phyloP scores from a whole-genome alignment of 2,329 filamentous ascomycete genomes.

The Cladosporium sp. region DNA sequence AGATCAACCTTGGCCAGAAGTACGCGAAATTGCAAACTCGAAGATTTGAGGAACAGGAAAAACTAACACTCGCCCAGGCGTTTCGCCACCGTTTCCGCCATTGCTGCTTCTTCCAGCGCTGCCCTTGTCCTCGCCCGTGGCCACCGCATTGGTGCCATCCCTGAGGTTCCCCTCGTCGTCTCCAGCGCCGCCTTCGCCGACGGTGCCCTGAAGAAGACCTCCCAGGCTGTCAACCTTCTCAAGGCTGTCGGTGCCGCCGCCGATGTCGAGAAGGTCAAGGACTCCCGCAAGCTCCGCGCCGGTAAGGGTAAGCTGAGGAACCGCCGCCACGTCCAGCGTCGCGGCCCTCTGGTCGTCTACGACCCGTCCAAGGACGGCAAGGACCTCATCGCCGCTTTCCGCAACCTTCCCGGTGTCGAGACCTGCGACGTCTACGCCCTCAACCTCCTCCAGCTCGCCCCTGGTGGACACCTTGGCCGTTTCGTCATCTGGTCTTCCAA shows the following conservation, averaged over 20 bases:
- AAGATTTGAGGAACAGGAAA: constrained; percentile 20
- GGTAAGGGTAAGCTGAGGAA: constrained; percentile 99
- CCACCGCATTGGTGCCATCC: constrained; percentile 87
- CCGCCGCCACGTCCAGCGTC: constrained; percentile 95
- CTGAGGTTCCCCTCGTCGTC: constrained; percentile 96
- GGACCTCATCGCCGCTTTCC: constrained; percentile 90
- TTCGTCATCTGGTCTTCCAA: constrained; percentile 99
- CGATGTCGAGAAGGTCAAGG: constrained; percentile 94
- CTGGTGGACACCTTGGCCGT: constrained; percentile 96
- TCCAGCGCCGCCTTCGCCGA: constrained; percentile 85
- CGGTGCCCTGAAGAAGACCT: constrained; percentile 81
- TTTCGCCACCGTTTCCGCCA: constrained; percentile 94
- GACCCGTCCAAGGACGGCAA: constrained; percentile 93
- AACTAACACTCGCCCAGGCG: constrained; percentile 48
- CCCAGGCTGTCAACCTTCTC: constrained; percentile 81
- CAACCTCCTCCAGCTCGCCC: constrained; percentile 98
- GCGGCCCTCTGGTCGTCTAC: constrained; percentile 97
- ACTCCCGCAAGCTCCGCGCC: constrained; percentile 93
- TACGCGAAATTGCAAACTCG: constrained; percentile 39
- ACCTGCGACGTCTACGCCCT: constrained; percentile 89
- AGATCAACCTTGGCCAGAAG: constrained; percentile 99
- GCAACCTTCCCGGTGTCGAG: constrained; percentile 99
- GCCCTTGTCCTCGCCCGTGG: constrained; percentile 95
- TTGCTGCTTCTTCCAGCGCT: constrained; percentile 93
- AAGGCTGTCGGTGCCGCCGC: constrained; percentile 86